phyloP scores from a whole-genome alignment of 1,139 yeast species.

The Saccharomyces hybrid region DNA sequence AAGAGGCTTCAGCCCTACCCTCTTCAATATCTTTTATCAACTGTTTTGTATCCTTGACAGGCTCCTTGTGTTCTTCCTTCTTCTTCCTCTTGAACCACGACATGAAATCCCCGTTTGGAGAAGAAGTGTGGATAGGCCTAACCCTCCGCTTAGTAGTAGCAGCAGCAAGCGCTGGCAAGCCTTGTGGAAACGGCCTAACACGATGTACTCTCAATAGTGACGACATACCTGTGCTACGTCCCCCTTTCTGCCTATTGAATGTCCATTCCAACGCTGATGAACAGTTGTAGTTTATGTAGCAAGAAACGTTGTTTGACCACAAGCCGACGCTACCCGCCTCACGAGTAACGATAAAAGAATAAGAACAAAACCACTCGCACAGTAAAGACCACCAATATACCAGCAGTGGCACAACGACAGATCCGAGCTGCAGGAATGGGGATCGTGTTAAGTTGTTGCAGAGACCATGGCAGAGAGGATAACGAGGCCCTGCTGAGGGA shows the following conservation, averaged over 20 bases:
- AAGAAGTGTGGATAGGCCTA: not conserved
- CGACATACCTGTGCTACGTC: not conserved
- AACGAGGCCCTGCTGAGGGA: constrained; percentile 23
- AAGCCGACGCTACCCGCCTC: not conserved
- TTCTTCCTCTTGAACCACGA: constrained; percentile 33
- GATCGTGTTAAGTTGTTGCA: constrained; percentile 8
- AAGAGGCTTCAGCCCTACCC: constrained; percentile 8
- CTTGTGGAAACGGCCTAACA: not conserved
- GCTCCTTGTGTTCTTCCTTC: constrained; percentile 8
- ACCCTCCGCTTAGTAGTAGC: not conserved
- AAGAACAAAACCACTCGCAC: not conserved
- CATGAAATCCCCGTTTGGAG: constrained; percentile 27
- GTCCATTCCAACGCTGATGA: not conserved
- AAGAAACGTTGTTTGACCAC: not conserved
- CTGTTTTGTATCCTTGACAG: constrained; percentile 15
- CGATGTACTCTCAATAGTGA: not conserved
- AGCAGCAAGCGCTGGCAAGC: not conserved
- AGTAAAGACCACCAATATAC: not conserved
- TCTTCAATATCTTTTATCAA: constrained; percentile 22
- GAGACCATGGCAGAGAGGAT: constrained; percentile 13
- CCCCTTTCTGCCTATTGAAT: not conserved
- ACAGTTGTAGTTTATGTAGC: not conserved
- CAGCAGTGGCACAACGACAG: not conserved
- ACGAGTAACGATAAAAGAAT: not conserved
- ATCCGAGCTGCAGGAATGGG: constrained; percentile 6